Conservation (phyloP, 257 asterid species). For the Ligustrum vulgare region DNA sequence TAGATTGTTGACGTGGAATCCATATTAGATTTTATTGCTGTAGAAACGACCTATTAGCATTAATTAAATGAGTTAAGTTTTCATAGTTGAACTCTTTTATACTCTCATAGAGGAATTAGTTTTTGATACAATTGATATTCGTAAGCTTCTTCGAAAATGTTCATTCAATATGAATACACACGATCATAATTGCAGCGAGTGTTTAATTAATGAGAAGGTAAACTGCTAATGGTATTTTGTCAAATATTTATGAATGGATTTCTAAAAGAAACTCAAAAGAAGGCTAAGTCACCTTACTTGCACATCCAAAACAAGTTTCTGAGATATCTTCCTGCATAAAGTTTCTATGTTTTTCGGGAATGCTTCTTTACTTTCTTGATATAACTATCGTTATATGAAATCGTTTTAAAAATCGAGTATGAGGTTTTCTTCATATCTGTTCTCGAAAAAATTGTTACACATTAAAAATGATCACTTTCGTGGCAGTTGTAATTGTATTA, state of each 20-base stretch:
- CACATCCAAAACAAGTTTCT: not conserved
- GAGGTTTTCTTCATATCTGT: not conserved
- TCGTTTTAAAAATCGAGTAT: not conserved
- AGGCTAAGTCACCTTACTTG: not conserved
- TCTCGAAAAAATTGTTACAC: not conserved
- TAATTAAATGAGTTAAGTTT: too few relatives aligned
- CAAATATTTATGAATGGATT: not conserved
- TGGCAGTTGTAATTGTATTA: not conserved
- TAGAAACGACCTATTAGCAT: too few relatives aligned
- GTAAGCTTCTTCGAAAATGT: too few relatives aligned
- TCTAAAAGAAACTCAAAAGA: not conserved
- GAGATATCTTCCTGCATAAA: not conserved
- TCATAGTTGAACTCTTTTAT: too few relatives aligned
- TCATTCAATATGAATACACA: too few relatives aligned
- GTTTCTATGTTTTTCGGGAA: not conserved
- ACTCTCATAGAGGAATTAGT: too few relatives aligned
- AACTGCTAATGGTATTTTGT: not conserved
- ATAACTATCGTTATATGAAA: not conserved
- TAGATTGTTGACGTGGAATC: too few relatives aligned
- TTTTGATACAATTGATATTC: too few relatives aligned
- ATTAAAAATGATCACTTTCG: not conserved
- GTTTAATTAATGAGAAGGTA: too few relatives aligned
- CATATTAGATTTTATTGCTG: too few relatives aligned
- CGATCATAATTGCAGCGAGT: too few relatives aligned
- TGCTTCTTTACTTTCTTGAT: not conserved